Base-by-base conservation (phyloP, 2,329 filamentous ascomycete species). In the Cytospora paraplurivora region DNA sequence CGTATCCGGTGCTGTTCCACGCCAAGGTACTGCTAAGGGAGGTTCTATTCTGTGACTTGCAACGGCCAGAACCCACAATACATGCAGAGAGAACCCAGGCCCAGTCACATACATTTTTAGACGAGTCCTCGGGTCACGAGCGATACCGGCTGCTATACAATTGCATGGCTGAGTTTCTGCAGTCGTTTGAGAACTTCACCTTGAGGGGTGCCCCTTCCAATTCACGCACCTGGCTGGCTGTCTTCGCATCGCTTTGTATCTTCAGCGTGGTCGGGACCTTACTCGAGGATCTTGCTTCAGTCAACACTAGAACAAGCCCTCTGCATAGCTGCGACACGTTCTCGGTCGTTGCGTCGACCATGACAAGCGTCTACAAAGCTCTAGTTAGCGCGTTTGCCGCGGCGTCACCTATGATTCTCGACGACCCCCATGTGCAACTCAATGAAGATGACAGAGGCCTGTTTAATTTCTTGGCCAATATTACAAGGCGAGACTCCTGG, bases 1-100 rank as follows among this genome's bases (percentile, higher is more conserved):
- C 72, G 1, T 83, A 80, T 66, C 84, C 84, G 1, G 74, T 80
- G 1, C 72, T 87, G 21, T 82, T 82, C 68, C 78, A 79, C 7
- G 82, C 82, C 33, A 87, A 87, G 69, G 69, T 85, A 15, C 73
- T 87, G 19, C 75, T 87, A 12, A 76, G 84, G 38, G 84, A 87
- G 70, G 77, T 82, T 2, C 71, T 83, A 15, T 83, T 83, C 66
- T 83, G 82, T 70, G 82, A 84, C 68, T 71, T 85, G 11, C 77
- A 82, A 54, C 82, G 84, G 44, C 73, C 77, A 2, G 79, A 79
- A 15, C 79, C 83, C 3, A 76, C 74, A 10, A 77, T 83, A 56
- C 75, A 76, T 54, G 74, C 72, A 47, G 76, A 78, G 52, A 71
- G 74, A 17, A 74, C 69, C 63, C 69, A 70, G 59, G 75, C 66